Base-by-base conservation (phyloP, 2,329 filamentous ascomycete species). In the Neofusicoccum umdonicola region DNA sequence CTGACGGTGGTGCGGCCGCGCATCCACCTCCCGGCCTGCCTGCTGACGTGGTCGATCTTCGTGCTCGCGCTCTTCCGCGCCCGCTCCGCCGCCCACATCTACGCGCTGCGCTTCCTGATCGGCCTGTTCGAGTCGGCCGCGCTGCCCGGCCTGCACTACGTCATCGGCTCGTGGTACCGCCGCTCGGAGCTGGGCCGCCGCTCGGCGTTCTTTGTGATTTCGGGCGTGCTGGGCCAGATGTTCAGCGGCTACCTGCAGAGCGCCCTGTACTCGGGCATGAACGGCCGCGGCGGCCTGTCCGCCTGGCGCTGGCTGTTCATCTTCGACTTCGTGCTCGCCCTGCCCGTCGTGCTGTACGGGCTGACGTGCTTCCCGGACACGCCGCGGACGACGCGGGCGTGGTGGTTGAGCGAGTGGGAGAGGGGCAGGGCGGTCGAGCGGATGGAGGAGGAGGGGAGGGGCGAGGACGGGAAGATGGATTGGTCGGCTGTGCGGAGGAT, bases 351-450 rank as follows among this genome's bases (percentile, higher is more conserved):
- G 5, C 57, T 78, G 4, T 75, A 74, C 35, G 77, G 76, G 3
- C 71, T 72, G 37, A 68, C 78, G 62, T 76, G 75, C 48, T 76
- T 76, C 47, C 81, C 81, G 0, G 81, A 82, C 62, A 81, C 79
- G 0, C 80, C 81, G 0, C 71, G 80, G 62, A 78, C 72, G 1
- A 81, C 79, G 0, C 72, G 68, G 1, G 80, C 80, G 0, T 80
- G 77, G 64, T 83, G 78, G 54, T 70, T 82, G 22, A 79, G 66
- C 6, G 65, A 71, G 41, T 66, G 68, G 35, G 72, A 74, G 61
- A 51, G 45, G 5, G 39, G 66, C 3, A 48, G 67, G 22, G 72
- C 71, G 5, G 58, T 67, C 15, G 66, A 71, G 19, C 62, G 73
- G 1, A 66, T 74, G 39, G 65, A 68, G 34, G 68, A 67, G 52